A percentile compares a stretch with the other conserved stretches of the same genome.
Evolutionary conservation across 2,329 filamentous ascomycete genomes (phyloP).

Genomic region (Ilyonectria destructans): DNA sequence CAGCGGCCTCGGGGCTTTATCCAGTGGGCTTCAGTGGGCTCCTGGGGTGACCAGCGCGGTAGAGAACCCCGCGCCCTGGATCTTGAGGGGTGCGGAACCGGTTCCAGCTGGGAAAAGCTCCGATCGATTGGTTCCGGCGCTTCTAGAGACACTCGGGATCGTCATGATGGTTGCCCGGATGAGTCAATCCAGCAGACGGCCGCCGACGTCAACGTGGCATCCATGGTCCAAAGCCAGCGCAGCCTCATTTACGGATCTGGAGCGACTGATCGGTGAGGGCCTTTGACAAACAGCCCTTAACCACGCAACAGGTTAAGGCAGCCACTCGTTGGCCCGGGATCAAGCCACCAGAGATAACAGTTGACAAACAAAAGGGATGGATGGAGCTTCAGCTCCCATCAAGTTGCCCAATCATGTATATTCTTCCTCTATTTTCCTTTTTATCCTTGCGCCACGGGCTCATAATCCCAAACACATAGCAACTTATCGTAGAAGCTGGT

Average conservation of each 20-base stretch:
- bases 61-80: conserved; percentile 1
- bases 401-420: neutral
- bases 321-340: neutral
- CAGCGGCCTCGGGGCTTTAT: conserved; percentile 10
- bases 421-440: neutral
- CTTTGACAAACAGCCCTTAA: neutral
- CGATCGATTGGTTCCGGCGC: conserved; percentile 25
- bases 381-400: neutral
- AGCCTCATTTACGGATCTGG: neutral
- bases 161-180: conserved; percentile 15
- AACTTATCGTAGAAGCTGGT: conserved; percentile 85
- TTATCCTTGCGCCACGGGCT: conserved; percentile 13
- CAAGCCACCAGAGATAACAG: conserved; percentile 16
- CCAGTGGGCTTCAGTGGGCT: conserved; percentile 7
- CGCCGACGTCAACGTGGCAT: conserved; percentile 19
- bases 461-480: conserved; percentile 76
- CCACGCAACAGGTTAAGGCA: neutral
- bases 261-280: neutral
- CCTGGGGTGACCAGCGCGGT: neutral
- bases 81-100: conserved; percentile 3
- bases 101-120: conserved; percentile 18
- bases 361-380: conserved; percentile 9
- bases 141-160: conserved; percentile 13
- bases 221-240: conserved; percentile 1
- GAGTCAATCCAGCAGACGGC: conserved; percentile 15